phyloP scores from a whole-genome alignment of 2,329 filamentous ascomycete species.

The Diaporthe eres region DNA sequence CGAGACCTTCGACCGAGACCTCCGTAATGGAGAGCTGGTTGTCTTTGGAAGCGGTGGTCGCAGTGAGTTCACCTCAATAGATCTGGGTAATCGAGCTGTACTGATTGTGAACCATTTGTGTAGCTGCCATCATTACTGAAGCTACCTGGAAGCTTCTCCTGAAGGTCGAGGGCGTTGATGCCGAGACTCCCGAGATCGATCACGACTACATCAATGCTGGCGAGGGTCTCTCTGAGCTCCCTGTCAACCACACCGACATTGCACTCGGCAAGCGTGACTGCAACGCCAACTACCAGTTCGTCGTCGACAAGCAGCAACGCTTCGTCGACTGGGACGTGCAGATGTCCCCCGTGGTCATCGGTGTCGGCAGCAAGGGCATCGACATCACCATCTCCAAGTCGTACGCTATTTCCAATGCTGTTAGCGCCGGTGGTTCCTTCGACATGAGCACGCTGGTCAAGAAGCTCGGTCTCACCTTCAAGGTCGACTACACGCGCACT shows the following conservation, averaged over 20 bases:
- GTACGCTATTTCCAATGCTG: not conserved
- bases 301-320: not conserved
- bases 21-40: constrained; percentile 14
- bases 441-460: not conserved
- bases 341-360: constrained; percentile 34
- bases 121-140: constrained; percentile 12
- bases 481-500: constrained; percentile 13
- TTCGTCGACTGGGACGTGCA: constrained; percentile 37
- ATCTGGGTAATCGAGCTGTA: not conserved
- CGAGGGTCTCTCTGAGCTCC: constrained; percentile 2
- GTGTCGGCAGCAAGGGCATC: not conserved
- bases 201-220: constrained; percentile 2
- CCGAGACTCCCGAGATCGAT: constrained; percentile 6
- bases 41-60: constrained; percentile 1
- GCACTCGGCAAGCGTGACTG: constrained; percentile 19
- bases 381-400: constrained; percentile 24
- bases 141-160: constrained; percentile 10
- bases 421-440: not conserved
- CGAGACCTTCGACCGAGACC: not conserved
- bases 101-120: not conserved
- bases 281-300: constrained; percentile 21
- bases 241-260: constrained; percentile 16
- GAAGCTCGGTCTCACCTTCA: constrained; percentile 11
- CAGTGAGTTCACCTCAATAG: not conserved
- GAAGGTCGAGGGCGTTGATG: not conserved